phyloP scores from a whole-genome alignment of 805 yeast genomes.

The Candida easanensis region DNA sequence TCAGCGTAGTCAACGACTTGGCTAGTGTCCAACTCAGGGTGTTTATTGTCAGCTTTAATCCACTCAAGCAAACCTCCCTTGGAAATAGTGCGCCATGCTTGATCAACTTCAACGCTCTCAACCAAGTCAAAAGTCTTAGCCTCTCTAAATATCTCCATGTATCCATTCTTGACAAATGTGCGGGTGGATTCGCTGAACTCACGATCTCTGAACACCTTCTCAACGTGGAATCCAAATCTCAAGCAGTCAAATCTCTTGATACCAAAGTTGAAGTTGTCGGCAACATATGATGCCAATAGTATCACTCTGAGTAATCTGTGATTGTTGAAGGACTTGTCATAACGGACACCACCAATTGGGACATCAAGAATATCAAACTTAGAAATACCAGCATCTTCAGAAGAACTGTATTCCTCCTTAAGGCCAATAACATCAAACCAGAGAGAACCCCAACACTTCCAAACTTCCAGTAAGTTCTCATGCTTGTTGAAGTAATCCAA shows the following conservation, averaged over 20 bases:
- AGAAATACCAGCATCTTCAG: constrained; percentile 54
- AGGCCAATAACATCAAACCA: constrained; percentile 66
- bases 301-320: constrained; percentile 51
- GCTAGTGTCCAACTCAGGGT: neutral
- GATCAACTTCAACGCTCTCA: constrained; percentile 12
- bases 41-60: constrained; percentile 5
- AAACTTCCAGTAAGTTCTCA: constrained; percentile 70
- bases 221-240: constrained; percentile 18
- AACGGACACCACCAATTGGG: constrained; percentile 61
- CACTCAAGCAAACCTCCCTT: constrained; percentile 7
- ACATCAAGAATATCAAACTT: constrained; percentile 55
- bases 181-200: constrained; percentile 5
- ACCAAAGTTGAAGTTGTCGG: constrained; percentile 54
- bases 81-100: constrained; percentile 3
- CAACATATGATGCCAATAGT: constrained; percentile 47
- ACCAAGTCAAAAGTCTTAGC: constrained; percentile 16
- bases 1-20: constrained; percentile 11
- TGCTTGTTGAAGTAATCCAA: constrained; percentile 51
- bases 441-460: constrained; percentile 83
- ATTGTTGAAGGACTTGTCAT: constrained; percentile 39
- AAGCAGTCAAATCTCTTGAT: constrained; percentile 41
- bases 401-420: constrained; percentile 50
- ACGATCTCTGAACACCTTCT: constrained; percentile 11
- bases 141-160: constrained; percentile 13
- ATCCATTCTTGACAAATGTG: constrained; percentile 11